These are phyloP conservation scores for Fusarium abutilonis DNA, from an alignment of 2,329 filamentous ascomycete genomes.

Conservation along the genomic window DNA sequence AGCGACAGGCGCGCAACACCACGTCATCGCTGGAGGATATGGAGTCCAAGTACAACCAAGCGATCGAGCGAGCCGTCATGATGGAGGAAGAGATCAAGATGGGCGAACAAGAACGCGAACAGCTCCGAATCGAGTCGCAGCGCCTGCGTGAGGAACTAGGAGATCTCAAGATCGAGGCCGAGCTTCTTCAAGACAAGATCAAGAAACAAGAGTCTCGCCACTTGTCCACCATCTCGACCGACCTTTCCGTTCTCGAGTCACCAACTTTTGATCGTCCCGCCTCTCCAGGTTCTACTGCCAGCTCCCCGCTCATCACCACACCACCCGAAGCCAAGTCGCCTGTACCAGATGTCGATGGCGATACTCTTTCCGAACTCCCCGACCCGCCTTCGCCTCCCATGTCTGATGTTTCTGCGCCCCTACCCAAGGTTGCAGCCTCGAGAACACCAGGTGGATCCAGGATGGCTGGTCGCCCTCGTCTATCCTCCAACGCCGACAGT, in stretches of 20 bases:
- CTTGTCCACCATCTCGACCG: constrained; percentile 68
- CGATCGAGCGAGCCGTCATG: constrained; percentile 91
- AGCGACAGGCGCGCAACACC: constrained; percentile 94
- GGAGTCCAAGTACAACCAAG: constrained; percentile 95
- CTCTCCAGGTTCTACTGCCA: constrained; percentile 86
- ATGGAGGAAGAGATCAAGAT: constrained; percentile 94
- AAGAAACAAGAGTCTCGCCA: constrained; percentile 73
- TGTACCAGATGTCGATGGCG: constrained; percentile 59
- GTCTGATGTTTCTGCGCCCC: constrained; percentile 79
- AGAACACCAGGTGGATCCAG: constrained; percentile 49
- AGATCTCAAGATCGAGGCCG: constrained; percentile 92
- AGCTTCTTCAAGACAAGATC: constrained; percentile 94
- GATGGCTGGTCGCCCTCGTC: constrained; percentile 52
- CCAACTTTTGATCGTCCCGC: constrained; percentile 75
- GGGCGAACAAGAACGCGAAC: constrained; percentile 91
- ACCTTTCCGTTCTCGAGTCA: constrained; percentile 72
- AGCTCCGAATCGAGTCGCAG: constrained; percentile 88
- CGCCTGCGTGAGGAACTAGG: constrained; percentile 89
- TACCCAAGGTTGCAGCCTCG: constrained; percentile 59
- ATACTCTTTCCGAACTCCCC: constrained; percentile 70
- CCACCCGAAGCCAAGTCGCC: constrained; percentile 78
- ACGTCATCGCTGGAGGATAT: constrained; percentile 95
- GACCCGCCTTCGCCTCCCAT: constrained; percentile 94
- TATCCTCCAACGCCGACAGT: constrained; percentile 62
- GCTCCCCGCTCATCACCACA: constrained; percentile 89